Evolutionary conservation across 345 rosid species (phyloP).

Genomic region (Xanthoceras sorbifolium): DNA sequence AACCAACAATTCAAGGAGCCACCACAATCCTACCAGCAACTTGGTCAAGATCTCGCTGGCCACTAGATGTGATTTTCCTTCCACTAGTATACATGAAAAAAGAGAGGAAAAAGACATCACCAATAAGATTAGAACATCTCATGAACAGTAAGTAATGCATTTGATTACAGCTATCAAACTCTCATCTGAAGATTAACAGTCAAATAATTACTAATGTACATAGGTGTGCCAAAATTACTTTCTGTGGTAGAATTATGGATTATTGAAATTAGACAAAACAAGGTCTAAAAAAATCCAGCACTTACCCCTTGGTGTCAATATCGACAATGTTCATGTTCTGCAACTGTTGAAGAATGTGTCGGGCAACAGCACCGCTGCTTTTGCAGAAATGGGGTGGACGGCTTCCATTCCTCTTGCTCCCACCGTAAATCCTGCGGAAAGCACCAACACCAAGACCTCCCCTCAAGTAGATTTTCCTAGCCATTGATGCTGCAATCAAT

Average conservation of each 20-base stretch:
- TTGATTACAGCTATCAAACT: too few species aligned
- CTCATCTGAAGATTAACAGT: too few species aligned
- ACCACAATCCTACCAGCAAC: slow-evolving; percentile 78
- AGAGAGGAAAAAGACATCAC: background rate
- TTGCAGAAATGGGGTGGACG: slow-evolving; percentile 53
- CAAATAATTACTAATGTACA: too few species aligned
- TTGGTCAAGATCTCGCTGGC: slow-evolving; percentile 89
- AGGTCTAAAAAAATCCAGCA: too few species aligned
- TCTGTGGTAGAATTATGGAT: background rate
- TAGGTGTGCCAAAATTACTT: too few species aligned
- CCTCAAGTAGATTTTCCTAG: slow-evolving; percentile 55
- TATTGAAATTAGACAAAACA: background rate
- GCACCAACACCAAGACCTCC: slow-evolving; percentile 60
- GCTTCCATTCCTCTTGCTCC: slow-evolving; percentile 53
- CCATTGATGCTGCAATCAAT: slow-evolving; percentile 44
- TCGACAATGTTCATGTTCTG: slow-evolving; percentile 42
- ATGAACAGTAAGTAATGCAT: too few species aligned
- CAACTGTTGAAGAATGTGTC: slow-evolving; percentile 56
- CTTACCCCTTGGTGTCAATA: slow-evolving; percentile 48
- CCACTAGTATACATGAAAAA: slow-evolving; percentile 44
- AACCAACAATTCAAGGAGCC: slow-evolving; percentile 45
- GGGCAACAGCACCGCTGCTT: slow-evolving; percentile 57
- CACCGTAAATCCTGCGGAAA: slow-evolving; percentile 52
- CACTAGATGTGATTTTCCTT: slow-evolving; percentile 80
- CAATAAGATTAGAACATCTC: background rate